These are phyloP conservation scores for Hura crepitans DNA, from an alignment of 441 rosid genomes.

Conservation along the genomic window DNA sequence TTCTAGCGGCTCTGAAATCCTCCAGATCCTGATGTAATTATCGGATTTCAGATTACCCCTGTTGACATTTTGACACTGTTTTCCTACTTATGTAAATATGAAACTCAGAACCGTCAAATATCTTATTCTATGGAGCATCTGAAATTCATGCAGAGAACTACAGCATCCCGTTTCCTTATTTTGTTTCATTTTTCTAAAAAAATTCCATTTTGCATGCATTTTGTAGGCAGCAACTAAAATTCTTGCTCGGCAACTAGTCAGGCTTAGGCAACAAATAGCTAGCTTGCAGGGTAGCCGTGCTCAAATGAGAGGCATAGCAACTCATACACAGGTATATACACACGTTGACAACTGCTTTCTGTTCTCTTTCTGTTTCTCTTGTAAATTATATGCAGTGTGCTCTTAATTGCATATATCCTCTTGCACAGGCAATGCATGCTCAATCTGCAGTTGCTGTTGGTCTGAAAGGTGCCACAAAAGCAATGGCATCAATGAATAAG, in stretches of 20 bases:
- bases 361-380: background rate
- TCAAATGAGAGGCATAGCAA: constrained; percentile 93
- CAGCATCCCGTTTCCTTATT: background rate
- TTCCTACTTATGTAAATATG: background rate
- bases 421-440: constrained; percentile 81
- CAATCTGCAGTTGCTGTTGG: constrained; percentile 89
- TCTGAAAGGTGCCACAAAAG: constrained; percentile 82
- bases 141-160: background rate
- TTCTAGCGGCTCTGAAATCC: background rate
- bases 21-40: background rate
- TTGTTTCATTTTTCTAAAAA: background rate
- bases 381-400: constrained; percentile 3
- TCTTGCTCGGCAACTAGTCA: constrained; percentile 72
- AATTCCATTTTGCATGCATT: background rate
- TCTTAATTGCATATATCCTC: constrained; percentile 26
- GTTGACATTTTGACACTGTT: background rate
- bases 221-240: constrained; percentile 75
- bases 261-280: constrained; percentile 84
- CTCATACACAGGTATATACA: constrained; percentile 75
- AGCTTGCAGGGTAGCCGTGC: constrained; percentile 90
- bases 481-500: constrained; percentile 88
- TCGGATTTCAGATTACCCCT: background rate
- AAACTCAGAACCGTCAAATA: background rate
- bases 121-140: background rate
- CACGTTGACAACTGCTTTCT: background rate